Percentiles rank a stretch among this genome's conserved stretches.
These are phyloP conservation scores for Leavenworthia alabamica DNA, from an alignment of 345 rosid genomes.

Conservation along the genomic window DNA sequence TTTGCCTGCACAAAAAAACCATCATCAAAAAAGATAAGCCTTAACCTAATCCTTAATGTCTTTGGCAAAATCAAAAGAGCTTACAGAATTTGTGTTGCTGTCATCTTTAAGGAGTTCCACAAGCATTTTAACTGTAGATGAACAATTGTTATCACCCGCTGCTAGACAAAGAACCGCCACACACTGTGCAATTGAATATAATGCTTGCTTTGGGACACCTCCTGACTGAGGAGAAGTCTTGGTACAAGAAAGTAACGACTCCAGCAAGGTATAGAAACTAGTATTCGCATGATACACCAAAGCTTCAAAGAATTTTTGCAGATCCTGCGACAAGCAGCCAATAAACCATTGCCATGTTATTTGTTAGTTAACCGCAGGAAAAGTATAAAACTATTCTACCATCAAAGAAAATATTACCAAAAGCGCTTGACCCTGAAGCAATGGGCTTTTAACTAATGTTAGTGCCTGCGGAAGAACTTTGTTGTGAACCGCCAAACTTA, in stretches of 20 bases:
- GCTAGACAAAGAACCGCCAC: constrained; percentile 97
- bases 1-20: constrained; percentile 45
- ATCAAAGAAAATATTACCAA: constrained; percentile 43
- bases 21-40: background rate
- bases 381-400: constrained; percentile 5
- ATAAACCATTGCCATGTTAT: constrained; percentile 14
- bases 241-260: constrained; percentile 89
- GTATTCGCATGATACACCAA: constrained; percentile 84
- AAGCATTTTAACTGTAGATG: constrained; percentile 89
- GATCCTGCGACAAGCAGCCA: constrained; percentile 54
- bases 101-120: constrained; percentile 72
- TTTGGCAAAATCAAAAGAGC: constrained; percentile 18
- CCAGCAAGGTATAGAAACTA: constrained; percentile 78
- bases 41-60: background rate
- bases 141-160: constrained; percentile 87
- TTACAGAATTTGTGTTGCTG: constrained; percentile 70
- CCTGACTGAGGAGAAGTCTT: constrained; percentile 88
- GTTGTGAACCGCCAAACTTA: constrained; percentile 73
- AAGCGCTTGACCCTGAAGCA: constrained; percentile 98
- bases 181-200: constrained; percentile 92
- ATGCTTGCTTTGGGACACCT: constrained; percentile 91
- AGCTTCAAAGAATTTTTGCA: constrained; percentile 78
- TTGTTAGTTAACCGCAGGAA: background rate
- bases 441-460: constrained; percentile 76
- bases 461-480: constrained; percentile 98